Conservation (phyloP, 805 yeast genomes). For the Teunomyces stri region DNA sequence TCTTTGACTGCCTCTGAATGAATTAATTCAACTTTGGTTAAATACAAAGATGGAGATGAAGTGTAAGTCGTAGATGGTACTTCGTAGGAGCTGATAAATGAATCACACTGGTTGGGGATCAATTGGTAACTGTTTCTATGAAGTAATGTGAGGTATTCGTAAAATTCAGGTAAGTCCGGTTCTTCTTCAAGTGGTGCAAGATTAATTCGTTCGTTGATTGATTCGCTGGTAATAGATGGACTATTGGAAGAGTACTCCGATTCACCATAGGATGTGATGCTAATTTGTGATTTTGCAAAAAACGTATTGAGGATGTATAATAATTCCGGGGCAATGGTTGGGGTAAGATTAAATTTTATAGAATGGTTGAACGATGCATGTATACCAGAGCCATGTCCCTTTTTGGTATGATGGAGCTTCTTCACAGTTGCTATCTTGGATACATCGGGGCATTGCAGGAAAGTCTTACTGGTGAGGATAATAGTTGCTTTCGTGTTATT, state of each 20-base stretch:
- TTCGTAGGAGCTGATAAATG: conserved; percentile 8
- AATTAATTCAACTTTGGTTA: neutral
- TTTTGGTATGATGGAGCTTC: conserved; percentile 13
- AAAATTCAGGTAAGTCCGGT: conserved; percentile 12
- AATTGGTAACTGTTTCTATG: conserved; percentile 17
- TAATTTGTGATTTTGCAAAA: conserved; percentile 3
- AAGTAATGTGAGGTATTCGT: conserved; percentile 18
- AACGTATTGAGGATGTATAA: conserved; percentile 2
- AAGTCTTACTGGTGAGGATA: conserved; percentile 6
- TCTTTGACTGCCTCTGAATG: conserved; percentile 1
- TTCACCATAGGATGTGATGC: neutral
- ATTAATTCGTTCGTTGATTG: neutral
- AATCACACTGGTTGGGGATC: conserved; percentile 5
- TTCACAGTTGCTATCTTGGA: conserved; percentile 8
- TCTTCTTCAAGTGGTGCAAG: neutral
- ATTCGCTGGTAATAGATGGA: neutral
- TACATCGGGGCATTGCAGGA: conserved; percentile 9
- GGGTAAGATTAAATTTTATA: conserved; percentile 5
- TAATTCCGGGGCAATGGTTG: conserved; percentile 2
- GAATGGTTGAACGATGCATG: conserved; percentile 12
- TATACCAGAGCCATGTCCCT: conserved; percentile 19
- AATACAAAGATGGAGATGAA: neutral
- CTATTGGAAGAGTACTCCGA: neutral
- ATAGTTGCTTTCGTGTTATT: conserved; percentile 4
- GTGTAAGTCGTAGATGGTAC: conserved; percentile 2